Conservation (phyloP, 352 stramenopile species). For the Globisporangium solare region DNA sequence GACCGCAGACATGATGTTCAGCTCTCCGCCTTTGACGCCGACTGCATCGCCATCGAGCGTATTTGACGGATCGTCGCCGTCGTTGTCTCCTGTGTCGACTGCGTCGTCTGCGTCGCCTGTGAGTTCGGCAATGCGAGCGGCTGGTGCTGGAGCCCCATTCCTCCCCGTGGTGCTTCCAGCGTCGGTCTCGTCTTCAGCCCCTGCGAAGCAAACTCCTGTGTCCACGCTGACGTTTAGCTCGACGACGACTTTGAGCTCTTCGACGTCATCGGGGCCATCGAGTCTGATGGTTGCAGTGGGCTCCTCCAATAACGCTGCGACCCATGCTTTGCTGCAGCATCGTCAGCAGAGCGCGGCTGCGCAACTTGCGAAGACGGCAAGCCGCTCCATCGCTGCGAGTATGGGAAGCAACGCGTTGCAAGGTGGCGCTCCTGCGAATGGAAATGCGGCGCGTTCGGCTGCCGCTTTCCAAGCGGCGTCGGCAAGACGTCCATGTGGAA, state of each 20-base stretch:
- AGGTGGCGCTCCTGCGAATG: not conserved
- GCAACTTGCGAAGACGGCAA: constrained; percentile 12
- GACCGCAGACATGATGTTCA: constrained; percentile 11
- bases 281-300: constrained; percentile 12
- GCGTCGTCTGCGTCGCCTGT: constrained; percentile 10
- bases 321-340: constrained; percentile 10
- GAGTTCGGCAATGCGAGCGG: not conserved
- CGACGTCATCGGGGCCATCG: not conserved
- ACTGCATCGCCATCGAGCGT: constrained; percentile 11
- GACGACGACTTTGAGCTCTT: not conserved
- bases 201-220: not conserved
- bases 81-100: constrained; percentile 16
- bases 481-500: constrained; percentile 35
- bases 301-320: constrained; percentile 1
- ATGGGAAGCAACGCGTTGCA: constrained; percentile 6
- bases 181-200: constrained; percentile 9
- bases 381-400: constrained; percentile 6
- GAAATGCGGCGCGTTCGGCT: constrained; percentile 18
- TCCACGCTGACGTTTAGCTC: constrained; percentile 5
- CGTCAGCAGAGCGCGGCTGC: constrained; percentile 10
- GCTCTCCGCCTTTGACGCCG: constrained; percentile 12
- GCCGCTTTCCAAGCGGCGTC: constrained; percentile 25
- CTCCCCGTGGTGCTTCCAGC: constrained; percentile 22
- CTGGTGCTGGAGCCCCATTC: constrained; percentile 18
- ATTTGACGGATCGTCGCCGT: constrained; percentile 21